Evolutionary conservation across 1,139 yeast species (phyloP), one percentile per base, ranked within the genome.

Genomic region (Candida sp.): DNA sequence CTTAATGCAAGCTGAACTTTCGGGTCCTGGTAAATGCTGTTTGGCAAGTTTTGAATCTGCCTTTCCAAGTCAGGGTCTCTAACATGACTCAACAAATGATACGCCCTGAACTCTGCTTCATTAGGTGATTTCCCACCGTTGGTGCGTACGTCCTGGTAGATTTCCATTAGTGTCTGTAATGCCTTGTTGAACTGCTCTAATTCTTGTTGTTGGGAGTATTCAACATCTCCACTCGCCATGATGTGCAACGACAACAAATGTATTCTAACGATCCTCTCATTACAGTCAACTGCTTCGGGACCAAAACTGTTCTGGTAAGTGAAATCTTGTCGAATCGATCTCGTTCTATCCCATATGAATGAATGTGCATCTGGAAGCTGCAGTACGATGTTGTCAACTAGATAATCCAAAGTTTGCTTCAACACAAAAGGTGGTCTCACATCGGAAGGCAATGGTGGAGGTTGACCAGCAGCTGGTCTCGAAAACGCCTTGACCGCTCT

Each of bases 391-490:
- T 83, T 78, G 22, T 85, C 85, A 5, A 90, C 81, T 45, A 94
- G 77, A 63, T 89, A 90, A 54, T 88, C 77, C 53, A 94, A 72
- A 0, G 97, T 86, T 37, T 73, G 63, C 8, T 78, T 79, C 48
- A 96, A 70, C 1, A 93, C 76, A 53, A 78, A 81, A 0, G 99
- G 99, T 1, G 99, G 97, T 56, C 99, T 78, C 2, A 96, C 99
- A 66, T 96, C 99, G 0, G 98, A 91, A 0, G 99, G 99, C 51
- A 96, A 73, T 3, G 98, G 97, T 4, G 98, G 98, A 1, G 98
- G 97, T 60, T 96, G 98, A 8, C 99, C 99, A 1, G 99, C 98
- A 8, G 97, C 97, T 0, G 99, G 98, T 59, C 99, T 77, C 33
- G 97, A 90, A 66, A 94, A 96, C 2, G 97, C 97, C 68, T 96